Percentiles rank a stretch among this genome's conserved stretches.
Evolutionary conservation across 345 rosid species (phyloP).

Genomic region (Lepidium didymum): DNA sequence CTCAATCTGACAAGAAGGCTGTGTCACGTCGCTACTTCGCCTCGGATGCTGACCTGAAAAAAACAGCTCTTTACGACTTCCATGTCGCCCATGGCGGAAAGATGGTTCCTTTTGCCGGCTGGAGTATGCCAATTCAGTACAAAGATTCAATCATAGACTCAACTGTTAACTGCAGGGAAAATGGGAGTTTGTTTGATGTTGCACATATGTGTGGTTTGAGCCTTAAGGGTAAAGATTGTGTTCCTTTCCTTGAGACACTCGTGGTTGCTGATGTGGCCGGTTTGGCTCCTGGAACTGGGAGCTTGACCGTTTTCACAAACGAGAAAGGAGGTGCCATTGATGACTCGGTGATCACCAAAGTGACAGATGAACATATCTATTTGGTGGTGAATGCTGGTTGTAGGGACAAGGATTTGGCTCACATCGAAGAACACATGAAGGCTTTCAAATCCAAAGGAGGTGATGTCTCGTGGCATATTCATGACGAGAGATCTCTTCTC

Average conservation of each 20-base stretch:
- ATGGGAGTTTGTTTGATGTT: conserved; percentile 90
- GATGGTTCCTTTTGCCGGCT: conserved; percentile 99
- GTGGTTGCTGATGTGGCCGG: conserved; percentile 96
- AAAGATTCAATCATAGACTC: conserved; percentile 98
- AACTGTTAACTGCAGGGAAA: conserved; percentile 79
- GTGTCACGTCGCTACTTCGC: conserved; percentile 60
- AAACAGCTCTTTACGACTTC: conserved; percentile 84
- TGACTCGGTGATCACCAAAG: conserved; percentile 93
- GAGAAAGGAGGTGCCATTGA: conserved; percentile 96
- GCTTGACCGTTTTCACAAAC: conserved; percentile 84
- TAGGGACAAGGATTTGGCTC: conserved; percentile 98
- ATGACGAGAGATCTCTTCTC: conserved; percentile 97
- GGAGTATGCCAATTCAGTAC: conserved; percentile 99
- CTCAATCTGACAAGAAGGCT: conserved; percentile 65
- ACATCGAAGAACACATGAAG: conserved; percentile 93
- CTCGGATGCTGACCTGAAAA: conserved; percentile 75
- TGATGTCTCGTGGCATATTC: conserved; percentile 91
- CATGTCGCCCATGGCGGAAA: conserved; percentile 78
- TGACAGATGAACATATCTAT: conserved; percentile 71
- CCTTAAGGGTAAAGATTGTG: conserved; percentile 87
- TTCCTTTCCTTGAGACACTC: conserved; percentile 85
- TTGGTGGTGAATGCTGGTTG: conserved; percentile 98
- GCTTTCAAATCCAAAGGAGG: conserved; percentile 89
- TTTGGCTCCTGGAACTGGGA: conserved; percentile 76
- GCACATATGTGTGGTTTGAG: conserved; percentile 97